These are phyloP conservation scores for Debaryomyces psychrophilus DNA, from an alignment of 1,139 yeast species.

Conservation along the genomic window DNA sequence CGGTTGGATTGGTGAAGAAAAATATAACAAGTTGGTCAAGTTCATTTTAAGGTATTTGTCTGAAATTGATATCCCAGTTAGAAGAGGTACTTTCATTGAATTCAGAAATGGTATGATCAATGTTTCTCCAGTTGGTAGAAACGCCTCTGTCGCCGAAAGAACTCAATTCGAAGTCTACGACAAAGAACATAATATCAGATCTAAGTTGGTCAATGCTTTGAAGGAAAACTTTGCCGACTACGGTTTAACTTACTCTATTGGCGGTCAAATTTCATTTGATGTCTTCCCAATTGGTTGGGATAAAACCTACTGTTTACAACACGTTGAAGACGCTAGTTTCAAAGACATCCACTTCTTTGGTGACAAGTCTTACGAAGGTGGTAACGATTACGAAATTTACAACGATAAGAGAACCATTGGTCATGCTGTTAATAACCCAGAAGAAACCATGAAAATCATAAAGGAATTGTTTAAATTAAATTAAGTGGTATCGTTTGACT, in stretches of 20 bases:
- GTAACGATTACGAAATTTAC: conserved; percentile 97
- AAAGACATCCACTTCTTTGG: conserved; percentile 95
- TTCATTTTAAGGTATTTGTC: conserved; percentile 85
- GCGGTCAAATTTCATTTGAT: conserved; percentile 98
- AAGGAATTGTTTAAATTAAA: conserved; percentile 69
- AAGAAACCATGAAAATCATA: conserved; percentile 82
- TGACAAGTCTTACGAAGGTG: conserved; percentile 96
- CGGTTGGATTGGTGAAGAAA: conserved; percentile 92
- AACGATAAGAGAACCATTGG: conserved; percentile 90
- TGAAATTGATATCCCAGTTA: conserved; percentile 83
- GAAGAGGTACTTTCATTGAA: conserved; percentile 98
- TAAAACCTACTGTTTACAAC: conserved; percentile 95
- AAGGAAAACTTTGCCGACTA: conserved; percentile 79
- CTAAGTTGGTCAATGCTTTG: conserved; percentile 79
- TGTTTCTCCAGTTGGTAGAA: conserved; percentile 97
- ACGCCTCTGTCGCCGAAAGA: conserved; percentile 92
- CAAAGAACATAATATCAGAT: conserved; percentile 76
- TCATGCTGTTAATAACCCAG: conserved; percentile 88
- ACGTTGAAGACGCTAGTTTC: conserved; percentile 83
- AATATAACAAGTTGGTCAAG: conserved; percentile 84
- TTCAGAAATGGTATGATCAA: conserved; percentile 99
- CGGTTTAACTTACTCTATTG: conserved; percentile 92
- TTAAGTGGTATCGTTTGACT: conserved; percentile 15
- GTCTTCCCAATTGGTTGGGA: conserved; percentile 99
- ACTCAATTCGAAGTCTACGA: conserved; percentile 87